phyloP scores from a whole-genome alignment of 805 yeast genomes.

The Zygosaccharomyces kombuchaensis region DNA sequence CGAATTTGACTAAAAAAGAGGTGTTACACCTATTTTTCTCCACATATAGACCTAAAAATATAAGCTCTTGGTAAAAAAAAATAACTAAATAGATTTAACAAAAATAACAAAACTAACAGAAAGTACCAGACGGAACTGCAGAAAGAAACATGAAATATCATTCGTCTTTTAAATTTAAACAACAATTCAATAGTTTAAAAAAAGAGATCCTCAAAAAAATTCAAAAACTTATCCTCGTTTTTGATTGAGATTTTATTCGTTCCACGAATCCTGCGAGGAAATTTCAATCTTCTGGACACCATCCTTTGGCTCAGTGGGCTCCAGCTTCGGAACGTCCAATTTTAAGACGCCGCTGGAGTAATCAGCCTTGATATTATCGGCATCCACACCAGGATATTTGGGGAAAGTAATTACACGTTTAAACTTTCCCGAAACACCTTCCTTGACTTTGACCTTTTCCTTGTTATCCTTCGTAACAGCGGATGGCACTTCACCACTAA shows the following conservation, averaged over 20 bases:
- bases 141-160: too few relatives aligned
- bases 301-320: conserved; percentile 18
- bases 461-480: conserved; percentile 20
- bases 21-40: too few relatives aligned
- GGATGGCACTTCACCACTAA: conserved; percentile 43
- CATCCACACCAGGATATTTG: conserved; percentile 37
- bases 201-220: neutral
- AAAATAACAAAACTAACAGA: too few relatives aligned
- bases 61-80: too few relatives aligned
- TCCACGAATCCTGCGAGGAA: conserved; percentile 28
- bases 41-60: too few relatives aligned
- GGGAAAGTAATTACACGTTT: conserved; percentile 43
- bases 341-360: conserved; percentile 44
- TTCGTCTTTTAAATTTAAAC: neutral
- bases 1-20: too few relatives aligned
- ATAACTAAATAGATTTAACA: too few relatives aligned
- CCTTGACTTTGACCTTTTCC: conserved; percentile 30
- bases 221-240: too few relatives aligned
- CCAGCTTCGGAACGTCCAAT: conserved; percentile 41
- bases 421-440: conserved; percentile 39
- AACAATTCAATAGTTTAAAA: neutral
- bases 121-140: too few relatives aligned
- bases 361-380: conserved; percentile 43
- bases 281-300: conserved; percentile 31
- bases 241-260: neutral